phyloP scores from a whole-genome alignment of 2,329 filamentous ascomycete genomes.

The Stachybotrys echinatus region DNA sequence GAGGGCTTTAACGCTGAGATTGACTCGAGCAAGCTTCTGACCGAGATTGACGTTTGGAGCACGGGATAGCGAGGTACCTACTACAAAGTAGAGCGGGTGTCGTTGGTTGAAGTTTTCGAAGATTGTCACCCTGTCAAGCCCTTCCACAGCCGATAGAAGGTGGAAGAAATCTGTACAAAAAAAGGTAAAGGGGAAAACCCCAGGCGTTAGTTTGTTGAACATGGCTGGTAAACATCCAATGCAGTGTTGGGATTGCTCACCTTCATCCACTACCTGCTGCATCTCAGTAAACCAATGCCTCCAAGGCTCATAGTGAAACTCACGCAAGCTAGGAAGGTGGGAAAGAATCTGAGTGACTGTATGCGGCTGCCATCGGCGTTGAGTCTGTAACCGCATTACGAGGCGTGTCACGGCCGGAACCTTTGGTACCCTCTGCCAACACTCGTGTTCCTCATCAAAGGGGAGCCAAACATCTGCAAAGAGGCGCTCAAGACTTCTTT shows the following conservation, averaged over 20 bases:
- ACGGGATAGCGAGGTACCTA: not conserved
- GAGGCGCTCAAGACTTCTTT: not conserved
- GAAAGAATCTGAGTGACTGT: slow-evolving; percentile 10
- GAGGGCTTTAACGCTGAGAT: slow-evolving; percentile 1
- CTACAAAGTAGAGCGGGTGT: not conserved
- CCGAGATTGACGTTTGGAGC: not conserved
- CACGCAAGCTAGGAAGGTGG: not conserved
- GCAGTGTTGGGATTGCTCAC: not conserved
- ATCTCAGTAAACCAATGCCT: not conserved
- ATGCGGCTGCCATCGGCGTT: slow-evolving; percentile 20
- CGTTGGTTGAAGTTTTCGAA: not conserved
- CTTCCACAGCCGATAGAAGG: not conserved
- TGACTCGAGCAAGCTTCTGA: not conserved
- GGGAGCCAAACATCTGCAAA: slow-evolving; percentile 16
- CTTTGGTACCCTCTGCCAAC: slow-evolving; percentile 21
- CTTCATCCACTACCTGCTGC: not conserved
- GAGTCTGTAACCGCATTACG: slow-evolving; percentile 27
- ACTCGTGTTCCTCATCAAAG: slow-evolving; percentile 14
- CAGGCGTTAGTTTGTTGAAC: not conserved
- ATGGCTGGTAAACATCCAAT: not conserved
- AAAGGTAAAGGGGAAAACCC: not conserved
- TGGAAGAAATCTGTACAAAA: not conserved
- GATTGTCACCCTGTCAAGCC: not conserved
- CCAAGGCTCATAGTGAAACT: not conserved
- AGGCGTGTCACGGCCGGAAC: slow-evolving; percentile 23